Conservation (phyloP, 257 asterid species). For the Nicotiana benthamiana region DNA sequence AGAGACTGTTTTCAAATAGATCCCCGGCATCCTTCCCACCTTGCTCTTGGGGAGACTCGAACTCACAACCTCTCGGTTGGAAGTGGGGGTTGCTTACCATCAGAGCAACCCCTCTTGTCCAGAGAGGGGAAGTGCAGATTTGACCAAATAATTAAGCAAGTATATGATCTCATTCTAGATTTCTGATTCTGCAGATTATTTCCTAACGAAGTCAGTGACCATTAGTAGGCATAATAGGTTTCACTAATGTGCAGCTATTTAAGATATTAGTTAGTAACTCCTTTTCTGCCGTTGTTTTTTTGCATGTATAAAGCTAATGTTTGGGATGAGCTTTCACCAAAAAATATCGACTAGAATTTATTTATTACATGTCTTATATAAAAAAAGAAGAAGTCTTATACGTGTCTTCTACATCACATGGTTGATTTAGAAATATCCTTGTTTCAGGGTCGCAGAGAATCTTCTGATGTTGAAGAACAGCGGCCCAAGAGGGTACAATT, state of each 20-base stretch:
- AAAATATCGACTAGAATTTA: background rate
- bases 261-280: background rate
- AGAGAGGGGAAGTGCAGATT: background rate
- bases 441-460: constrained; percentile 58
- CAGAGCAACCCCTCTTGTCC: too few relatives aligned
- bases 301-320: background rate
- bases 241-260: background rate
- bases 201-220: background rate
- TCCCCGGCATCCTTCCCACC: too few relatives aligned
- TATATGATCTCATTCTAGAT: background rate
- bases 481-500: constrained; percentile 52
- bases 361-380: background rate
- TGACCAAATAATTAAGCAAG: background rate
- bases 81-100: too few relatives aligned
- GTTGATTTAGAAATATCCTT: background rate
- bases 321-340: background rate
- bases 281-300: background rate
- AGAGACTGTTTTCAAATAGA: too few relatives aligned
- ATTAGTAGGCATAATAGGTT: background rate
- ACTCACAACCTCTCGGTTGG: too few relatives aligned
- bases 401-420: background rate
- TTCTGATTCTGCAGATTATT: background rate
- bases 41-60: too few relatives aligned
- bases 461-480: constrained; percentile 26
- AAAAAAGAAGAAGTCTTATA: background rate